Evolutionary conservation across 805 yeast genomes (phyloP), one percentile per base, ranked within the genome.

Genomic region (Isabelozyma heimii): DNA sequence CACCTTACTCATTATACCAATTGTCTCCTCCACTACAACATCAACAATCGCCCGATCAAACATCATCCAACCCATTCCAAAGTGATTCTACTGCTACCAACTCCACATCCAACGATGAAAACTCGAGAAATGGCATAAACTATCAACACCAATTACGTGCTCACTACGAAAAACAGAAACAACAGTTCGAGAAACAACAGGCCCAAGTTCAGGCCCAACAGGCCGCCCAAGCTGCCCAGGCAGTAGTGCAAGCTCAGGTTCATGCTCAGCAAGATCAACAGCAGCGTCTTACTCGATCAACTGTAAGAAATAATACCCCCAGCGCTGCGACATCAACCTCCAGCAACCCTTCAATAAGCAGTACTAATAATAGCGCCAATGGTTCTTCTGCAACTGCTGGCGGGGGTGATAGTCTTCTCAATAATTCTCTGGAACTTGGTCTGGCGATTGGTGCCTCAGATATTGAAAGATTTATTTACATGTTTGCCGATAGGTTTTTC

Each of bases 401-500:
- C 13, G 15, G 10, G 4, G 10, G 30, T 26, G n/a, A 20, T n/a
- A 40, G 13, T n/a, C 24, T n/a, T 17, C 15, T 13, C 27, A 8
- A 16, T 15, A 33, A 26, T 39, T 14, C 42, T 42, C 13, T 42
- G 42, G 15, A 42, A 37, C 30, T 37, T 6, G 45, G 47, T 12
- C 53, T 50, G 49, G 42, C 49, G 15, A 60, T 63, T 5, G 54
- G 51, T 45, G 65, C 66, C 1, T 54, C 59, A 8, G 77, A 72
- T 47, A 68, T 73, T 37, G 77, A 73, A 54, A 55, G 72, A 43
- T 72, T 73, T 44, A 61, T 73, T 27, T 69, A 66, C 48, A 63
- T 67, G 58, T 70, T 69, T 55, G 79, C 76, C 5, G 77, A 72
- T 56, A 55, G 66, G 42, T 74, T 72, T 49, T 73, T 74, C 61